phyloP scores from a whole-genome alignment of 257 asterid species.

The Solanum lycopersicoides region DNA sequence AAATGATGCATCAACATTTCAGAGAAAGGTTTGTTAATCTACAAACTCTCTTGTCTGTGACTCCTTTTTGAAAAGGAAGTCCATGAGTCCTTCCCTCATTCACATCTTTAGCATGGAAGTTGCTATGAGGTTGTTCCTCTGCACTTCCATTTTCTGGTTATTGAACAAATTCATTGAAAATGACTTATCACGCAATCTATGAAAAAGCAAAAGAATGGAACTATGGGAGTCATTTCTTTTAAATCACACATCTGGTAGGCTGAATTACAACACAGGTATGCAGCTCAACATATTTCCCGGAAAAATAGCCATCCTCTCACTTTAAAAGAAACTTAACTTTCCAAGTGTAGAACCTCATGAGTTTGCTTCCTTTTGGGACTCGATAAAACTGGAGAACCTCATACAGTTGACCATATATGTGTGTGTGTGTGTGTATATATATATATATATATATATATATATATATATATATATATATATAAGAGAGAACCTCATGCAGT shows the following conservation, averaged over 20 bases:
- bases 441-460: too few relatives aligned
- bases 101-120: background rate
- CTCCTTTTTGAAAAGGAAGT: background rate
- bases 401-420: background rate
- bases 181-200: background rate
- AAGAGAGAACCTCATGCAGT: background rate
- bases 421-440: too few relatives aligned
- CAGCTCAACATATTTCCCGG: background rate
- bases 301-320: background rate
- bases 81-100: background rate
- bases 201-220: background rate
- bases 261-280: background rate
- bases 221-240: background rate
- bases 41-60: background rate
- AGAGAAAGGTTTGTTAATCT: conserved; percentile 74
- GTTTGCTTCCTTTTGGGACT: background rate
- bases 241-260: background rate
- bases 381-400: background rate
- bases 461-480: background rate
- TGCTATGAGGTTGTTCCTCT: background rate
- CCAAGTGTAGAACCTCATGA: background rate
- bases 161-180: background rate
- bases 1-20: conserved; percentile 95
- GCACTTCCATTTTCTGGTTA: background rate
- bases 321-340: background rate